These are phyloP conservation scores for Diplogelasinospora grovesii DNA, from an alignment of 495 filamentous ascomycete genomes.

Conservation along the genomic window DNA sequence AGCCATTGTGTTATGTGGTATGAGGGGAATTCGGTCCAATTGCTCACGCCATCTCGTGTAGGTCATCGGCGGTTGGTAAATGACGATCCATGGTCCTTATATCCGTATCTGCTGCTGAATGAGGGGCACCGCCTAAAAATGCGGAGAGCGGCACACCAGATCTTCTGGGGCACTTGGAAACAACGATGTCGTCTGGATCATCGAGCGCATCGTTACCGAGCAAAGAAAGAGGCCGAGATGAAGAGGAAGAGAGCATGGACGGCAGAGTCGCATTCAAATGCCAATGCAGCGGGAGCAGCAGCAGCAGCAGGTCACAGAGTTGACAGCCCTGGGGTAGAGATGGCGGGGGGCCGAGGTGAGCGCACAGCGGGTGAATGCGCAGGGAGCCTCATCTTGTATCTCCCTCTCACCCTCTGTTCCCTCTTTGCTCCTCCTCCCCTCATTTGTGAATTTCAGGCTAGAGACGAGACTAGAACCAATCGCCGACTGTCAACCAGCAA, in stretches of 20 bases:
- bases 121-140: neutral
- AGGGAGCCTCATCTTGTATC: neutral
- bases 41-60: slow-evolving; percentile 17
- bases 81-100: slow-evolving; percentile 6
- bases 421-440: slow-evolving; percentile 1
- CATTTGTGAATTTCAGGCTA: slow-evolving; percentile 15
- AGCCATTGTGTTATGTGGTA: neutral
- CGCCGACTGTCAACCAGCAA: neutral
- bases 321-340: too few species aligned
- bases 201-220: too few species aligned
- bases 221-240: too few species aligned
- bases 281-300: too few species aligned
- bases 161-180: too few species aligned
- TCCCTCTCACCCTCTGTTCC: neutral
- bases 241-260: too few species aligned
- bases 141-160: too few species aligned
- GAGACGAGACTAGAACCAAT: slow-evolving; percentile 7
- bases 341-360: neutral
- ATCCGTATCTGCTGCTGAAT: neutral
- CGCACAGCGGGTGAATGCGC: neutral
- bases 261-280: too few species aligned
- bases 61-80: slow-evolving; percentile 5
- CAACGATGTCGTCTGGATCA: too few species aligned
- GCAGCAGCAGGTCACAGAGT: too few species aligned
- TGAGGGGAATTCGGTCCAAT: neutral